Evolutionary conservation across 2,329 filamentous ascomycete species (phyloP).

Genomic region (Alternaria viburni): DNA sequence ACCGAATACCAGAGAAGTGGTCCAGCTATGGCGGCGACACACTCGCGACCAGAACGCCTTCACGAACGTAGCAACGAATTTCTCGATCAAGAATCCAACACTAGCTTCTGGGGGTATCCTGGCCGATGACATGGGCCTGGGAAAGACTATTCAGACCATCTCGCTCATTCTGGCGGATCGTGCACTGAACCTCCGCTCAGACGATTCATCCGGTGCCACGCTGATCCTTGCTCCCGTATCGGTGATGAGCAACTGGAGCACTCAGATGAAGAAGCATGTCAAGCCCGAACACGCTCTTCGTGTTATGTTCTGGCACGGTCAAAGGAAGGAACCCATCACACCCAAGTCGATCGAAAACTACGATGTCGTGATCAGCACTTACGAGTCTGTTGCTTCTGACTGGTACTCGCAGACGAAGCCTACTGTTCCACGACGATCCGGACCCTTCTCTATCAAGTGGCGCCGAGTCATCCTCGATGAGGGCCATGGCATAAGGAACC

Average conservation of each 20-base stretch:
- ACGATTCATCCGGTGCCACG: slow-evolving; percentile 60
- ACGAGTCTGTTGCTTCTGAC: slow-evolving; percentile 76
- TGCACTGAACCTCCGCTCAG: slow-evolving; percentile 27
- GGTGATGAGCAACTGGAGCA: slow-evolving; percentile 90
- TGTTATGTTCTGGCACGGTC: slow-evolving; percentile 77
- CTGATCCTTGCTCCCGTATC: slow-evolving; percentile 82
- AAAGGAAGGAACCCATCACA: slow-evolving; percentile 58
- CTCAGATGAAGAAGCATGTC: slow-evolving; percentile 77
- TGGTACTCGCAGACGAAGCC: slow-evolving; percentile 58
- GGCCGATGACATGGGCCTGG: slow-evolving; percentile 91
- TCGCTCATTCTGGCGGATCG: slow-evolving; percentile 72
- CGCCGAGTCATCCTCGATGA: slow-evolving; percentile 63
- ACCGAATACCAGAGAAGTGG: slow-evolving; percentile 63
- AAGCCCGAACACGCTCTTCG: slow-evolving; percentile 66
- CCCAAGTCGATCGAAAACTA: slow-evolving; percentile 66
- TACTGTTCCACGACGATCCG: slow-evolving; percentile 33
- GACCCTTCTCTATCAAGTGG: slow-evolving; percentile 72
- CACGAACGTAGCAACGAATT: slow-evolving; percentile 75
- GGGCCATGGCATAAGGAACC: slow-evolving; percentile 77
- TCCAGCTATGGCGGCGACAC: slow-evolving; percentile 78
- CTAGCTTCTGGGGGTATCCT: slow-evolving; percentile 83
- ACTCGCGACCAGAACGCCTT: slow-evolving; percentile 54
- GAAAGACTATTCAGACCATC: slow-evolving; percentile 87
- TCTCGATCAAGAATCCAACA: slow-evolving; percentile 64
- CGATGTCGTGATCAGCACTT: slow-evolving; percentile 83